Evolutionary conservation across 139 green algal species (phyloP), one percentile per base, ranked within the genome.

Genomic region (Chlamydomonas sp.): DNA sequence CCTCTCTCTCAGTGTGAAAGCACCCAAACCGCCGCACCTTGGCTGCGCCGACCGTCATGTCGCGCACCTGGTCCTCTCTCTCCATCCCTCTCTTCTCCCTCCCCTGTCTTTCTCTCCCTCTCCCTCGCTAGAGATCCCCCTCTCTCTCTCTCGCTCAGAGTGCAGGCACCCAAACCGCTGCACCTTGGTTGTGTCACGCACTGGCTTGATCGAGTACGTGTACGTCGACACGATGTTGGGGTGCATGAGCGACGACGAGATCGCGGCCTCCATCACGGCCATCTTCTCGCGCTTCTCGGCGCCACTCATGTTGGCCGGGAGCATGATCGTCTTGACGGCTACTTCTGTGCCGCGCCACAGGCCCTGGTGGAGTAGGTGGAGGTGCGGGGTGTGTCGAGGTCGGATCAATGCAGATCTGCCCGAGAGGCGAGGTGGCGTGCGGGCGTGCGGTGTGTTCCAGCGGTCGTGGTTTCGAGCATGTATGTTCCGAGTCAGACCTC

Each of bases 261-360:
- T 85, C 64, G 75, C 79, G 3, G 79, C 72, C 70, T 85, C 79
- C 69, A 82, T 82, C 35, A 85, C 34, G 22, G 76, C 79, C 73
- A 81, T 81, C 66, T 75, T 75, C 71, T 81, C 66, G 1, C 76
- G 69, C 62, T 75, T 75, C 64, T 67, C 64, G 3, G 10, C 30
- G 5, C 54, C 54, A 10, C 10, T 34, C 28, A 67, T 43, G 30
- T 8, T 67, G 6, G 29, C 59, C 8, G 59, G 30, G 5, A 67
- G 59, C 48, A 71, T 10, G 48, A 76, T 76, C 28, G 65, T 69
- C 50, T 73, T 77, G 29, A 77, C 68, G 3, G 76, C 76, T 28
- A 82, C 76, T 5, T 70, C 63, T 6, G 72, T 79, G 47, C 76
- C 76, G 0, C 76, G 63, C 76, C 76, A 82, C 16, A 68, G 34